phyloP scores from a whole-genome alignment of 345 rosid species.

The Gossypium bickii region DNA sequence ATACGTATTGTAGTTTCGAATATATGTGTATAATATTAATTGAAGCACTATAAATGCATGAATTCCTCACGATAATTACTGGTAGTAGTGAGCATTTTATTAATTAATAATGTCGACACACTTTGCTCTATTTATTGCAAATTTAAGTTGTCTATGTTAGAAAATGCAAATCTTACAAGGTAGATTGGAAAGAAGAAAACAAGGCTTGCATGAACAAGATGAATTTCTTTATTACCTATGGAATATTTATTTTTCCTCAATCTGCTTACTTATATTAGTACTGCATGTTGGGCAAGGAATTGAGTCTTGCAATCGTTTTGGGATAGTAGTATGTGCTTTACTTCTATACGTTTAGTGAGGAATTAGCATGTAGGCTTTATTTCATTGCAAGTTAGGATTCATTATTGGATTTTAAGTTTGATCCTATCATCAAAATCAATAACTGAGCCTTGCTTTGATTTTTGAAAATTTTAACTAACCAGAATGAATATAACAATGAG shows the following conservation, averaged over 20 bases:
- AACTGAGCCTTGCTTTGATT: not conserved
- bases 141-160: conserved; percentile 11
- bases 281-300: not conserved
- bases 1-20: too few relatives aligned
- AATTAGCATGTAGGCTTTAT: not conserved
- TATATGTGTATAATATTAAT: too few relatives aligned
- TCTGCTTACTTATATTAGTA: conserved; percentile 5
- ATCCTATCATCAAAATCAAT: not conserved
- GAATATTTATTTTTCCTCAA: conserved; percentile 9
- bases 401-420: not conserved
- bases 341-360: too few relatives aligned
- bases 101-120: too few relatives aligned
- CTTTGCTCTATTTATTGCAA: too few relatives aligned
- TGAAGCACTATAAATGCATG: too few relatives aligned
- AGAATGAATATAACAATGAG: too few relatives aligned
- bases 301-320: not conserved
- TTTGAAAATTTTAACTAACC: too few relatives aligned
- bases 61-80: too few relatives aligned
- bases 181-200: conserved; percentile 94
- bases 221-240: conserved; percentile 38
- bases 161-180: conserved; percentile 91
- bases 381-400: not conserved
- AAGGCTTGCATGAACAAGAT: conserved; percentile 97
- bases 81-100: too few relatives aligned
- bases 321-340: not conserved